These are phyloP conservation scores for Aspergillus sp. DNA, from an alignment of 2,329 filamentous ascomycete species.

Conservation along the genomic window DNA sequence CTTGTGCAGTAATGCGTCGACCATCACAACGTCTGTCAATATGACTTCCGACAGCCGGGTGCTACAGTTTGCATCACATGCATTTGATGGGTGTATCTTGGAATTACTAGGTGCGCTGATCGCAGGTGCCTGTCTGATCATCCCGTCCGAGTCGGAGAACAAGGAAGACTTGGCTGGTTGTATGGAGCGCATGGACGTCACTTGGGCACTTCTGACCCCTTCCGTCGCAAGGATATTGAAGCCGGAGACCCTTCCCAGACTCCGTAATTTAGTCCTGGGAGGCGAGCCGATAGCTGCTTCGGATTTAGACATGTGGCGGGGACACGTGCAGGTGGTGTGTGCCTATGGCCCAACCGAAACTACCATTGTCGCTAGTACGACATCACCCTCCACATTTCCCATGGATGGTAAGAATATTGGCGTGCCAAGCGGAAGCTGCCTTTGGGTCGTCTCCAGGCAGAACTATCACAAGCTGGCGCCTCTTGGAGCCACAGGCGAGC, in stretches of 20 bases:
- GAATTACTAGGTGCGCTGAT: not conserved
- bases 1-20: not conserved
- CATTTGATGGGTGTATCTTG: not conserved
- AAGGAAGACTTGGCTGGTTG: not conserved
- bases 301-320: not conserved
- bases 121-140: not conserved
- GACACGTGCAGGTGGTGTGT: not conserved
- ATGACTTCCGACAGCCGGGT: not conserved
- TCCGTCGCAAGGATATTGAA: not conserved
- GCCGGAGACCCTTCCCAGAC: not conserved
- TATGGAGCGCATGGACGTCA: not conserved
- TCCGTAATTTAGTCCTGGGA: not conserved
- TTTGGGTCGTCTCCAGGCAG: not conserved
- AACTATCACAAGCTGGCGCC: not conserved
- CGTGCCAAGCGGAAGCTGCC: not conserved
- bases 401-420: not conserved
- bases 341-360: not conserved
- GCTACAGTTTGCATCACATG: not conserved
- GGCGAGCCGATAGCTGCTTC: not conserved
- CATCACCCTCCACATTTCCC: not conserved
- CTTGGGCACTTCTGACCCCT: not conserved
- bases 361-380: not conserved
- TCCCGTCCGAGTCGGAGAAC: not conserved
- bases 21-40: not conserved
- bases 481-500: not conserved